Percentiles rank a stretch among this genome's conserved stretches.
Conservation (phyloP, 495 filamentous ascomycete species). For the Daldinia loculata region DNA sequence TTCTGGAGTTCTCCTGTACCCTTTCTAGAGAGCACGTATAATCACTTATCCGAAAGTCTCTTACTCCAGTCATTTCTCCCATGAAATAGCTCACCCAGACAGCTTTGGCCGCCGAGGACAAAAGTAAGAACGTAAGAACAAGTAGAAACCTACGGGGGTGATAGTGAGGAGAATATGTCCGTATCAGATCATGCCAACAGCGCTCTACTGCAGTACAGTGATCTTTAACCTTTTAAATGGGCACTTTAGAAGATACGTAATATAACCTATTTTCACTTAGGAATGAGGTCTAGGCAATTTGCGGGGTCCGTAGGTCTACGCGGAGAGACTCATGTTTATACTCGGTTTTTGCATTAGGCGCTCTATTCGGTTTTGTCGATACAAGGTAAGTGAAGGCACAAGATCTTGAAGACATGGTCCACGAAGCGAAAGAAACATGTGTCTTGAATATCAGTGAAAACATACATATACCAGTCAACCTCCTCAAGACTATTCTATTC, state of each 20-base stretch:
- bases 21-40: neutral
- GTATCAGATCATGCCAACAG: neutral
- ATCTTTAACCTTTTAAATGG: constrained; percentile 1
- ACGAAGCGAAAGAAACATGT: neutral
- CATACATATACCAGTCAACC: constrained; percentile 18
- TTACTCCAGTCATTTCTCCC: neutral
- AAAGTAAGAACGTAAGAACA: neutral
- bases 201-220: neutral
- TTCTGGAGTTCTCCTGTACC: neutral
- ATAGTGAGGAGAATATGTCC: neutral
- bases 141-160: neutral
- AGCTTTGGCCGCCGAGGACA: neutral
- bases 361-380: neutral
- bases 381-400: neutral
- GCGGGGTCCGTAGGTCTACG: neutral
- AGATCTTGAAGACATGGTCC: neutral
- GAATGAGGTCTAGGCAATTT: neutral
- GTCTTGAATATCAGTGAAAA: neutral
- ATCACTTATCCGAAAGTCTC: neutral
- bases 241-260: constrained; percentile 13
- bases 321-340: constrained; percentile 14
- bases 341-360: constrained; percentile 2
- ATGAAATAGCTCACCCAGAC: neutral
- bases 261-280: constrained; percentile 34
- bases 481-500: constrained; percentile 1